phyloP scores from a whole-genome alignment of 176 grass and related monocot genomes.

The Zizania latifolia region DNA sequence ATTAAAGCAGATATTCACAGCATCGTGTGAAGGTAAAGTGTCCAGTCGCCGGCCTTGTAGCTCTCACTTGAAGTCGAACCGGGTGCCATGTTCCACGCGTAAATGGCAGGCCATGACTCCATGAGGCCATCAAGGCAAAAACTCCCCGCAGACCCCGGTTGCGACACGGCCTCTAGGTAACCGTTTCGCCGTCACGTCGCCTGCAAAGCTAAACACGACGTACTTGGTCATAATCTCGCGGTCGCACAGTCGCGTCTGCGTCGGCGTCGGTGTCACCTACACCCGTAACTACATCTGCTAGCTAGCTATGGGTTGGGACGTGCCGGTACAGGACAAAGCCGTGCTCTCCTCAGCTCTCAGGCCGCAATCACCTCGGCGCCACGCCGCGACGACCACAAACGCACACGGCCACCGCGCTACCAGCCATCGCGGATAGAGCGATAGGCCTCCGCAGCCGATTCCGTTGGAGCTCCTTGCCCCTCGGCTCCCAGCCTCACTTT shows the following conservation, averaged over 20 bases:
- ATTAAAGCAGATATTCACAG: background rate
- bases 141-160: background rate
- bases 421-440: conserved; percentile 50
- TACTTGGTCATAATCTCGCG: background rate
- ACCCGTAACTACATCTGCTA: background rate
- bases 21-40: background rate
- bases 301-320: background rate
- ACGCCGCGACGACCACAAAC: conserved; percentile 21
- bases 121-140: background rate
- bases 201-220: background rate
- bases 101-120: too few species aligned
- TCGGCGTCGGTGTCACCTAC: background rate
- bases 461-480: conserved; percentile 40
- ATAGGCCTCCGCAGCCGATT: conserved; percentile 38
- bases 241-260: background rate
- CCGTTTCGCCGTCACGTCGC: conserved; percentile 7
- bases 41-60: background rate
- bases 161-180: background rate
- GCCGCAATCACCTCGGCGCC: background rate
- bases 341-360: background rate
- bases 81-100: background rate
- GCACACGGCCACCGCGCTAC: background rate
- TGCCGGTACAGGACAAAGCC: conserved; percentile 7
- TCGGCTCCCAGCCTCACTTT: conserved; percentile 37
- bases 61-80: background rate